Base-by-base conservation (phyloP, 2,329 filamentous ascomycete species). In the Alternaria alternata region DNA sequence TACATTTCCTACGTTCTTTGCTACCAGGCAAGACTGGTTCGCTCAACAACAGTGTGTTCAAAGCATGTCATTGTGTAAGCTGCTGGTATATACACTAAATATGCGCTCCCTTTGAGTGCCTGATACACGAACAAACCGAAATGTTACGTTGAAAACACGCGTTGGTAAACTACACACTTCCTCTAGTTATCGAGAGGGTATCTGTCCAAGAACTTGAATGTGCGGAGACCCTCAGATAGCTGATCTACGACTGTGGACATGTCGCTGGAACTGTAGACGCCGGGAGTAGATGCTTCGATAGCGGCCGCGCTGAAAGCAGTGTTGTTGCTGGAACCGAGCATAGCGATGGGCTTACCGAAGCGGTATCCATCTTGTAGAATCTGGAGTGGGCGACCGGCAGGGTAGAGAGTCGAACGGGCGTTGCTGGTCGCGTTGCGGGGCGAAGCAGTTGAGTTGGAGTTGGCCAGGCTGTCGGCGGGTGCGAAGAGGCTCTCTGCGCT, bases 341-440 rank as follows among this genome's bases (percentile, higher is more conserved):
- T 86, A 14, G 82, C 89, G 24, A 92, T 80, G 0, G 90, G 88
- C 82, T 93, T 93, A 4, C 89, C 90, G 81, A 88, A 92, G 24
- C 86, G 81, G 78, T 87, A 92, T 0, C 83, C 86, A 69, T 89
- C 86, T 16, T 82, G 73, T 18, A 91, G 74, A 51, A 92, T 89
- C 79, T 90, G 84, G 2, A 83, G 76, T 0, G 90, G 90, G 0
- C 89, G 83, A 1, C 87, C 87, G 2, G 84, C 80, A 1, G 90
- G 90, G 75, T 85, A 92, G 7, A 92, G 80, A 0, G 87, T 81
- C 4, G 84, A 86, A 22, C 63, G 64, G 7, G 65, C 57, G 41
- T 55, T 60, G 11, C 61, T 54, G 5, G 73, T 72, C 20, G 49
- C 59, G 18, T 74, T 74, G 18, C 75, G 20, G 32, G 14, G 16